These are phyloP conservation scores for Wickerhamiella vanderwaltii DNA, from an alignment of 805 yeast genomes.

Conservation along the genomic window DNA sequence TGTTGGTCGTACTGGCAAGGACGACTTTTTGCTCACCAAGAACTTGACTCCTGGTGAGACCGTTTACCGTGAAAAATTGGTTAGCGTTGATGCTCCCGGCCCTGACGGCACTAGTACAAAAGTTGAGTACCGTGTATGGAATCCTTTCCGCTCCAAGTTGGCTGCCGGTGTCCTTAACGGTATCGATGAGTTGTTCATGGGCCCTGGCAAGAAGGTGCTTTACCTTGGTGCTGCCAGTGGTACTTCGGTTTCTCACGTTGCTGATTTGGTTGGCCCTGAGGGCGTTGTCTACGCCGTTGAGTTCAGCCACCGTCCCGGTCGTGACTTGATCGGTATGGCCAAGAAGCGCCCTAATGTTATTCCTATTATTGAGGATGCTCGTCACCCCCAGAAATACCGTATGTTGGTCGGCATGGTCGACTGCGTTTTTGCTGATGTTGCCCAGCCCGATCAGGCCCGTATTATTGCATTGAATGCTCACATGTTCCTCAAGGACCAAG, in stretches of 20 bases:
- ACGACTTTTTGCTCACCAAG: constrained; percentile 93
- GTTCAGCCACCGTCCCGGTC: constrained; percentile 99
- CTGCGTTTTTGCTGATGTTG: constrained; percentile 97
- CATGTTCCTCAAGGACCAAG: constrained; percentile 94
- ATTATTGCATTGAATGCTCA: constrained; percentile 97
- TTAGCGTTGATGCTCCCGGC: constrained; percentile 85
- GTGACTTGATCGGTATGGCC: constrained; percentile 98
- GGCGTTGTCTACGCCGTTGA: constrained; percentile 98
- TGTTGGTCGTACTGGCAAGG: constrained; percentile 95
- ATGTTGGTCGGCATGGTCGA: constrained; percentile 99
- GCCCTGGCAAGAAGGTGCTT: constrained; percentile 94
- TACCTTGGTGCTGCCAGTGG: constrained; percentile 99
- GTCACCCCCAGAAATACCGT: constrained; percentile 99
- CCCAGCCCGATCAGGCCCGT: constrained; percentile 99
- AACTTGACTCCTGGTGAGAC: constrained; percentile 97
- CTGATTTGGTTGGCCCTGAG: constrained; percentile 98
- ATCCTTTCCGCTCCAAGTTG: constrained; percentile 98
- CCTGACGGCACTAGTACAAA: constrained; percentile 76
- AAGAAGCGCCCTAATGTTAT: constrained; percentile 99
- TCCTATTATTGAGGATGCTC: constrained; percentile 98
- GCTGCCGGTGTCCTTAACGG: constrained; percentile 99
- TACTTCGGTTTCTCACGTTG: constrained; percentile 96
- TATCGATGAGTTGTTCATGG: constrained; percentile 92
- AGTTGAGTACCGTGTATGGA: constrained; percentile 99
- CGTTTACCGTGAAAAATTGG: constrained; percentile 97